Evolutionary conservation across 352 stramenopile genomes (phyloP).

Genomic region (Globisporangium nodosum): DNA sequence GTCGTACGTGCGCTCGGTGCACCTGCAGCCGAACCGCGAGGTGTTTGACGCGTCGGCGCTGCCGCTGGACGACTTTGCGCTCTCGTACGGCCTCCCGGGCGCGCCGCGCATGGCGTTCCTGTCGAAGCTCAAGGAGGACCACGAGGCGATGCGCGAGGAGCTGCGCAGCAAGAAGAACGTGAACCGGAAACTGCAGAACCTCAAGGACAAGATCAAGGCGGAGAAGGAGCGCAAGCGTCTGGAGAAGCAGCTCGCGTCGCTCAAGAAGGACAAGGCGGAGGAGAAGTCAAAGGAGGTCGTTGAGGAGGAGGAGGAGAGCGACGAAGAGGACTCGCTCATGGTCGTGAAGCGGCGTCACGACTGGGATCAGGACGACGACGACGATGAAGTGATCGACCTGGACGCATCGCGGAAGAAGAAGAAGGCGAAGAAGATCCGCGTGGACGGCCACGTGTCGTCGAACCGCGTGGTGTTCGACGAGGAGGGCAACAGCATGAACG

Average conservation of each 20-base stretch:
- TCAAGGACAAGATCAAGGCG: constrained; percentile 98
- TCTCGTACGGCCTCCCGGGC: constrained; percentile 91
- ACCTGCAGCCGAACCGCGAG: constrained; percentile 94
- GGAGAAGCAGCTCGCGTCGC: constrained; percentile 55
- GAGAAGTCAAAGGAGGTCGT: constrained; percentile 23
- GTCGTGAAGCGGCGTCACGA: constrained; percentile 91
- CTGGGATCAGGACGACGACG: constrained; percentile 49
- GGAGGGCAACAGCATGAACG: constrained; percentile 80
- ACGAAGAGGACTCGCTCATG: constrained; percentile 59
- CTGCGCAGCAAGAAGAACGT: constrained; percentile 95
- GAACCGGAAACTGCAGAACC: constrained; percentile 94
- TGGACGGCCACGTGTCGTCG: constrained; percentile 59
- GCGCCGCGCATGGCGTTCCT: constrained; percentile 93
- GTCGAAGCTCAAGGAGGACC: constrained; percentile 66
- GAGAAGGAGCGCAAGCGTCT: constrained; percentile 94
- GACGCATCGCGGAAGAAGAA: constrained; percentile 66
- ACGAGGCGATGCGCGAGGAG: constrained; percentile 83
- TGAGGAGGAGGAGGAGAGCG: constrained; percentile 27
- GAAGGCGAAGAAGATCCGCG: constrained; percentile 81
- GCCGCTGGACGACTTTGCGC: constrained; percentile 90
- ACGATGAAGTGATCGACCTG: constrained; percentile 46
- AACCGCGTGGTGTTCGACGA: constrained; percentile 93
- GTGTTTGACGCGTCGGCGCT: constrained; percentile 92
- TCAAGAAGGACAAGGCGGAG: constrained; percentile 29
- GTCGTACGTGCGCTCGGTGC: constrained; percentile 96